These are phyloP conservation scores for Nicotiana otophora DNA, from an alignment of 257 asterid species.

Conservation along the genomic window DNA sequence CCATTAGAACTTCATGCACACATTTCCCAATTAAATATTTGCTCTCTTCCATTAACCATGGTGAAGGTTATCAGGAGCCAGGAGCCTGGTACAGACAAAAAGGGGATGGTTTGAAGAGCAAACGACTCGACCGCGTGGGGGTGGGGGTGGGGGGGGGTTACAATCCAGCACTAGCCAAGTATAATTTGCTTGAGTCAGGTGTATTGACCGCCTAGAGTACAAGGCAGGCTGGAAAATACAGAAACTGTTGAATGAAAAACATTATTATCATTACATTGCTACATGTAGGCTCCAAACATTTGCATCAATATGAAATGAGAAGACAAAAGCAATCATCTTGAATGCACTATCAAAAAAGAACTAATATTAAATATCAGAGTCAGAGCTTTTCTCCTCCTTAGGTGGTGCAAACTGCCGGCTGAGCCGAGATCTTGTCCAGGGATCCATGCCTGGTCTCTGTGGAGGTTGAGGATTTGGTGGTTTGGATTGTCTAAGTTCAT, in stretches of 20 bases:
- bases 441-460: slow-evolving; percentile 69
- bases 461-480: slow-evolving; percentile 76
- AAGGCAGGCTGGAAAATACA: neutral
- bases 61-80: neutral
- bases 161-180: neutral
- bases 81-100: neutral
- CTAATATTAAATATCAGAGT: slow-evolving; percentile 34
- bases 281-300: neutral
- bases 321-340: neutral
- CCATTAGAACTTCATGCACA: neutral
- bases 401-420: slow-evolving; percentile 82
- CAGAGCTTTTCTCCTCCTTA: slow-evolving; percentile 57
- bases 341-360: neutral
- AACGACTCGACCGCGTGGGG: neutral
- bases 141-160: neutral
- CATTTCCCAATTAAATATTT: neutral
- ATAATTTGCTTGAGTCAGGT: neutral
- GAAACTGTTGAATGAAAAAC: neutral
- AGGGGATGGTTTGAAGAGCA: neutral
- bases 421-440: slow-evolving; percentile 92
- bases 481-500: slow-evolving; percentile 82
- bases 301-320: neutral
- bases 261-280: neutral
- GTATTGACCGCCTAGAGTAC: neutral
- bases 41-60: neutral